Base-by-base conservation (phyloP, 2,329 filamentous ascomycete genomes). In the Penicillium sp. region DNA sequence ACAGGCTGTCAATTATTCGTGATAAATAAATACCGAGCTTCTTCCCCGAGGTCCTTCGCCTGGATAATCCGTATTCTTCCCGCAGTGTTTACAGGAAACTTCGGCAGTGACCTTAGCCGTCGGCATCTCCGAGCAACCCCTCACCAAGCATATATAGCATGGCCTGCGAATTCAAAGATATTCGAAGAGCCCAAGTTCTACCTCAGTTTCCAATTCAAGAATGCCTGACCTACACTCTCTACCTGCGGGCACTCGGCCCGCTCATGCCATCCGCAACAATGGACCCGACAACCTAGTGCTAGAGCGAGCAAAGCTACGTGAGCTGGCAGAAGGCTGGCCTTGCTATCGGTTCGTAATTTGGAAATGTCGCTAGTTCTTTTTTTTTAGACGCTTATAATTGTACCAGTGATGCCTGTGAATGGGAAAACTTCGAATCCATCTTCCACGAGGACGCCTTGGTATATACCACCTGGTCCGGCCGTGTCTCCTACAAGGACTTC, bases 391-490 rank as follows among this genome's bases (percentile, higher is more conserved):
- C 23, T 24, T 12, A 15, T 4, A 47, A 18, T 23, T 38, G 24
- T 15, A n/a, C 6, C 47, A 74, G 76, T 10, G 76, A 80, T 57
- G 70, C 76, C 7, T 79, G 77, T 55, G 79, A 81, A 63, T 81
- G 78, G 79, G 74, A 79, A 44, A 81, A 81, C 60, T 71, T 80
- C 21, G 64, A 65, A 12, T 79, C 77, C 3, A 79, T 81, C 42
- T 81, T 81, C 63, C 76, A 79, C 55, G 70, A 73, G 0, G 69
- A 70, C 33, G 78, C 79, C 2, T 70, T 74, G 56, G 74, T 81
- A 31, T 80, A 79, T 63, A 81, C 79, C 0, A 79, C 78, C 10
- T 81, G 77, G 79, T 76, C 77, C 0, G 78, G 77, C 2, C 69
- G 73, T 6, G 74, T 74, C 0, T 59, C 66, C 13, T 70, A 72